These are phyloP conservation scores for Volvox carteri DNA, from an alignment of 163 green algal species.

Conservation along the genomic window DNA sequence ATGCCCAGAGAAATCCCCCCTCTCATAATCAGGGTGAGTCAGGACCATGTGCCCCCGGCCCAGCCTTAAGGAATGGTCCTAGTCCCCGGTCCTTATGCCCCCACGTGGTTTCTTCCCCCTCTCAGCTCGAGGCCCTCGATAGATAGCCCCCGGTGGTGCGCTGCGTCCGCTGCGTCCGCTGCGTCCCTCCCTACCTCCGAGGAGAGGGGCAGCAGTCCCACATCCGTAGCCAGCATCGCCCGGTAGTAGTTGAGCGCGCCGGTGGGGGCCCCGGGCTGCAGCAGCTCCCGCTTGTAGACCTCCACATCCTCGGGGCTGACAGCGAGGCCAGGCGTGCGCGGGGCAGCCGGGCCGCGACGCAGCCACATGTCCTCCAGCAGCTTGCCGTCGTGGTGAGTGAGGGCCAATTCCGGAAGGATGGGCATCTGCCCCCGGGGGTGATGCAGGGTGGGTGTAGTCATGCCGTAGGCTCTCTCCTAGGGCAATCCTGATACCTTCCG, in stretches of 20 bases:
- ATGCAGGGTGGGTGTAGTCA: neutral
- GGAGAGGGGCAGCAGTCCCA: neutral
- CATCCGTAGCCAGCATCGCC: constrained; percentile 36
- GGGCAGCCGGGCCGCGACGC: neutral
- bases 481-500: no score
- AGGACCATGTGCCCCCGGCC: no score
- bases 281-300: constrained; percentile 70
- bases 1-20: no score
- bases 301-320: constrained; percentile 50
- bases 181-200: constrained; percentile 9
- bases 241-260: constrained; percentile 80
- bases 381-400: constrained; percentile 50
- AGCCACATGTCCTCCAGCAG: constrained; percentile 9
- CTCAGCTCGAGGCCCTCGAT: no score
- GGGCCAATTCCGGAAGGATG: constrained; percentile 56
- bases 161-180: no score
- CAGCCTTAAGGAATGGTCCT: no score
- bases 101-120: no score
- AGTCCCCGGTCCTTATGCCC: no score
- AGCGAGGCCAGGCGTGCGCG: constrained; percentile 12
- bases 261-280: constrained; percentile 64
- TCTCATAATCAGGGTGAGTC: no score
- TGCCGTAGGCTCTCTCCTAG: no score
- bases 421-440: constrained; percentile 40
- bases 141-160: no score